Evolutionary conservation across 495 filamentous ascomycete genomes (phyloP).

Genomic region (Talaromyces liani): DNA sequence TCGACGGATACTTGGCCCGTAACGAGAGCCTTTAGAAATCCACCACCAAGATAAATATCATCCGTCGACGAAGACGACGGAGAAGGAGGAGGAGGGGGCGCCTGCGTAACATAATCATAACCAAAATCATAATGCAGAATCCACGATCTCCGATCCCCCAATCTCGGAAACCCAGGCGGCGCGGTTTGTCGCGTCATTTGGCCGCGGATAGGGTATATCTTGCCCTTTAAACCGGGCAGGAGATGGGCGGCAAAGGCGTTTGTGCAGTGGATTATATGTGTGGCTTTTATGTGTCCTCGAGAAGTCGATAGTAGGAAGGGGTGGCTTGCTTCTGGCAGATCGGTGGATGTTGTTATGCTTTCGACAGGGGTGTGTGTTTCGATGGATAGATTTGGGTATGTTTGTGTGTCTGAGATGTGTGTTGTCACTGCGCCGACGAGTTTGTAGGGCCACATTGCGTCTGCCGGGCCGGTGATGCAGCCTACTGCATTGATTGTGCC

Average conservation of each 20-base stretch:
- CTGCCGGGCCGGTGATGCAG: conserved; percentile 27
- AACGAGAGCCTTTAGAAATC: conserved; percentile 23
- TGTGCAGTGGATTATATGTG: conserved; percentile 40
- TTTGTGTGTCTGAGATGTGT: not conserved
- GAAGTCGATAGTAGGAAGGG: conserved; percentile 27
- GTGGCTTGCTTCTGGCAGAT: conserved; percentile 2
- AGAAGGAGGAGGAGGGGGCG: not conserved
- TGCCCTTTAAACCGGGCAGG: conserved; percentile 34
- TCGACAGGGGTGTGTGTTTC: conserved; percentile 30
- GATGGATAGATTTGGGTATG: conserved; percentile 26
- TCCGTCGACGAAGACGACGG: conserved; percentile 2
- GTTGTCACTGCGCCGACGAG: conserved; percentile 27
- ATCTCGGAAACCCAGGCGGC: conserved; percentile 5
- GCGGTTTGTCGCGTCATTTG: conserved; percentile 39
- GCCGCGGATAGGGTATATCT: conserved; percentile 36
- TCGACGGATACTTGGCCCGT: conserved; percentile 1
- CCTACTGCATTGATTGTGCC: conserved; percentile 11
- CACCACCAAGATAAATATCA: conserved; percentile 16
- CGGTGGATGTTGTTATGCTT: not conserved
- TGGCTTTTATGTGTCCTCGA: conserved; percentile 26
- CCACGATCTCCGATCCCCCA: conserved; percentile 22
- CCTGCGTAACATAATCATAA: conserved; percentile 32
- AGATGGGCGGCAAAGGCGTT: conserved; percentile 40
- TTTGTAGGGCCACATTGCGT: conserved; percentile 36
- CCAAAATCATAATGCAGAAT: conserved; percentile 23